These are phyloP conservation scores for Plicaturopsis crispa DNA, from an alignment of 768 basidiomycete species.

Conservation along the genomic window DNA sequence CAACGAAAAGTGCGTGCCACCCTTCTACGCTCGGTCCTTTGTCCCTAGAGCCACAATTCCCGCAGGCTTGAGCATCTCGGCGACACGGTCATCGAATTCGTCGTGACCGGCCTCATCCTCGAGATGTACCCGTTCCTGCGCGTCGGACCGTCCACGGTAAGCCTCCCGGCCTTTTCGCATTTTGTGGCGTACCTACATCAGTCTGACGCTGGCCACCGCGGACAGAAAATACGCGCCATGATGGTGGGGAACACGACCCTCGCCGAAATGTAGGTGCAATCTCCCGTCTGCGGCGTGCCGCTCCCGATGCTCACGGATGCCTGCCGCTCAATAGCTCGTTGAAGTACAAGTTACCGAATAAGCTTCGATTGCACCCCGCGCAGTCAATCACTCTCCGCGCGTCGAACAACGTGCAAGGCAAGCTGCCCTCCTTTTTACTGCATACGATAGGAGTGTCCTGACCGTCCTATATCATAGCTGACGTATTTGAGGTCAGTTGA, in stretches of 20 bases:
- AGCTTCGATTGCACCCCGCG: conserved; percentile 58
- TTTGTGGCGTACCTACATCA: too few species aligned
- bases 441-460: conserved; percentile 6
- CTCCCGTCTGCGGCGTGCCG: not conserved
- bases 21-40: not conserved
- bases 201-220: too few species aligned
- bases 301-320: conserved; percentile 1
- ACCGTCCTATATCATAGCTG: conserved; percentile 38
- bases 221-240: conserved; percentile 70
- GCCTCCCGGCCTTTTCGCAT: conserved; percentile 17
- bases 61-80: conserved; percentile 70
- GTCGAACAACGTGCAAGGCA: conserved; percentile 69
- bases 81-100: conserved; percentile 62
- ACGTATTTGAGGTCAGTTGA: conserved; percentile 69
- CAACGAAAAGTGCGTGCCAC: conserved; percentile 60
- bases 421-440: conserved; percentile 10
- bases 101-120: conserved; percentile 57
- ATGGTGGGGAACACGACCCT: conserved; percentile 71
- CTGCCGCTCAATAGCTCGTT: conserved; percentile 36
- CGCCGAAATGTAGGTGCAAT: conserved; percentile 50
- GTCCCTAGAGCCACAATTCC: conserved; percentile 1
- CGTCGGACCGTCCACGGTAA: conserved; percentile 73
- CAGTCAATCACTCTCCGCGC: conserved; percentile 66
- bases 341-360: conserved; percentile 55
- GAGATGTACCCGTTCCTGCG: conserved; percentile 61